A percentile compares a stretch with the other conserved stretches of the same genome.
Evolutionary conservation across 768 basidiomycete genomes (phyloP).

Genomic region (Termitomyces sp.): DNA sequence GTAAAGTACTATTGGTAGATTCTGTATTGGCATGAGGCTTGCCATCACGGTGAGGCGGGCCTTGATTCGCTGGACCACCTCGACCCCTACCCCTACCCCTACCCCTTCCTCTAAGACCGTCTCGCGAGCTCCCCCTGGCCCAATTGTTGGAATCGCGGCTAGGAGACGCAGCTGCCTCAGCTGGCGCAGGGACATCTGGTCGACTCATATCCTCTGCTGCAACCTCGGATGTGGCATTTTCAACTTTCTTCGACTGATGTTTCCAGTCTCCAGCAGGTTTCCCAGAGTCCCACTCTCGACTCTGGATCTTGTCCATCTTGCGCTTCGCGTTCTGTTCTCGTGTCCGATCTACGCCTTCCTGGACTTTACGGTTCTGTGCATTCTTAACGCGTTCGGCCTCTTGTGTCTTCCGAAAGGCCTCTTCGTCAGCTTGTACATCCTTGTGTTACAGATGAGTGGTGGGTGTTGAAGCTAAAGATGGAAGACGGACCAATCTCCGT

Average conservation of each 20-base stretch:
- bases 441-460: neutral
- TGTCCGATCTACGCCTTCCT: slow-evolving; percentile 61
- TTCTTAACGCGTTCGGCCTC: slow-evolving; percentile 55
- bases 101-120: slow-evolving; percentile 20
- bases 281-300: slow-evolving; percentile 81
- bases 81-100: slow-evolving; percentile 33
- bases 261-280: slow-evolving; percentile 40
- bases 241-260: slow-evolving; percentile 12
- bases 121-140: slow-evolving; percentile 23
- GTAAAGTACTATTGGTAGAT: neutral
- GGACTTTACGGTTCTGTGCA: slow-evolving; percentile 56
- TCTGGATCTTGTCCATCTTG: slow-evolving; percentile 76
- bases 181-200: neutral
- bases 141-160: slow-evolving; percentile 15
- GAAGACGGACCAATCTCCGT: slow-evolving; percentile 39
- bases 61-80: slow-evolving; percentile 16
- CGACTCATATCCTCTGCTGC: slow-evolving; percentile 7
- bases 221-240: slow-evolving; percentile 5
- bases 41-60: neutral
- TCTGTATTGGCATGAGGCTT: neutral
- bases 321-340: slow-evolving; percentile 75
- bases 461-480: neutral
- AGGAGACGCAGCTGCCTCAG: neutral
- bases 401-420: slow-evolving; percentile 68
- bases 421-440: slow-evolving; percentile 81